Evolutionary conservation across 1,284 basidiomycete genomes (phyloP).

Genomic region (Agroathelia rolfsii): DNA sequence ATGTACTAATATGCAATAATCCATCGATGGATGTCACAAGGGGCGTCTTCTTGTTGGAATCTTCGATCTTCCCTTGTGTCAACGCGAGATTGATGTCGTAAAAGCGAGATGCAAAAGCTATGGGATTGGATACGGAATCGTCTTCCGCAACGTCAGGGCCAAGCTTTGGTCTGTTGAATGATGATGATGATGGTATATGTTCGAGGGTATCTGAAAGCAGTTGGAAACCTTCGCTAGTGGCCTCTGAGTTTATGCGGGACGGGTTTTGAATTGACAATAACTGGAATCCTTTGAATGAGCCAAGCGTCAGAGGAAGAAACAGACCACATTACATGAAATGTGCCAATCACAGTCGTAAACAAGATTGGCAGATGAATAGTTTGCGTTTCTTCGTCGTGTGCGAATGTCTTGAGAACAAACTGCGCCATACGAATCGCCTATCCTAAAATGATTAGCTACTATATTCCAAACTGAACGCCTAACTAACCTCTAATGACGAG

Average conservation of each 20-base stretch:
- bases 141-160: constrained; percentile 23
- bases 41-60: too few species aligned
- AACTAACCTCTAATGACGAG: constrained; percentile 39
- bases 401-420: constrained; percentile 67
- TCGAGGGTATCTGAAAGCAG: constrained; percentile 45
- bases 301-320: constrained; percentile 4
- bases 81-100: constrained; percentile 38
- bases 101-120: constrained; percentile 50
- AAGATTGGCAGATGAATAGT: constrained; percentile 74
- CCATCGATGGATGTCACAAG: too few species aligned
- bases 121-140: constrained; percentile 26
- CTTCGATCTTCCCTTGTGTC: too few species aligned
- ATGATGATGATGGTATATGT: constrained; percentile 39
- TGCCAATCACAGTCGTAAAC: constrained; percentile 56
- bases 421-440: constrained; percentile 53
- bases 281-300: constrained; percentile 5
- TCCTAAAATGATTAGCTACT: constrained; percentile 4
- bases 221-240: constrained; percentile 34
- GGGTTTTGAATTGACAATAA: constrained; percentile 29
- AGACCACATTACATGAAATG: constrained; percentile 39
- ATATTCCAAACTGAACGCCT: constrained; percentile 6
- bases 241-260: too few species aligned
- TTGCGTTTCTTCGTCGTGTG: constrained; percentile 77
- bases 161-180: constrained; percentile 40
- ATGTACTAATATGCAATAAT: constrained; percentile 38